Evolutionary conservation across 2,329 filamentous ascomycete genomes (phyloP), one percentile per base, ranked within the genome.

Genomic region (Nigrograna mackinnonii): DNA sequence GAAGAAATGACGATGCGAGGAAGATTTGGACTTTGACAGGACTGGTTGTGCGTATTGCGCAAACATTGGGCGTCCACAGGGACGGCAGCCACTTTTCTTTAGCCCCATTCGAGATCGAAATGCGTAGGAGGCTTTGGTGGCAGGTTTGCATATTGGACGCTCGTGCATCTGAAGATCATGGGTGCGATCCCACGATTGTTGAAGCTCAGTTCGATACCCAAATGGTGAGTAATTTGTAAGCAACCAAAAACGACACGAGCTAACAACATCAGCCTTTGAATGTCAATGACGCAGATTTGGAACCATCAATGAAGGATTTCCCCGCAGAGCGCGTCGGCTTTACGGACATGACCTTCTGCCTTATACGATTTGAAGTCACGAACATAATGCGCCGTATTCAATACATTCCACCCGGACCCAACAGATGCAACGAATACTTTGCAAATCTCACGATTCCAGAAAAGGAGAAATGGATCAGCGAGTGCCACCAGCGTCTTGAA

Each of bases 81-180:
- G 82, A 85, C 46, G 79, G 80, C 4, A 68, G 68, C 12, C 74
- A 78, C 40, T 81, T 82, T 48, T 66, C 71, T 22, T 67, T 85
- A 0, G 68, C 71, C 0, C 80, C 83, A 0, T 86, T 82, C 51
- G 79, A 84, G 40, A 73, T 79, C 4, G 82, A 85, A 57, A 79
- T 82, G 69, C 71, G 80, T 16, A 71, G 81, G 45, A 69, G 81
- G 21, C 63, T 82, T 5, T 85, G 81, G 81, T 84, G 80, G 78
- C 75, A 79, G 45, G 60, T 84, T 0, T 74, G 76, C 50, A 69
- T 84, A 12, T 65, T 86, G 0, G 84, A 87, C 55, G 73, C 76
- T 3, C 70, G 83, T 45, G 74, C 82, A 2, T 79, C 80, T 1
- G 83, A 86, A 54, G 80, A 85, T 44, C 80, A 85, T 55, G 82